Evolutionary conservation across 225 moss, liverwort and hornwort species (phyloP).

Genomic region (Polytrichum formosum): DNA sequence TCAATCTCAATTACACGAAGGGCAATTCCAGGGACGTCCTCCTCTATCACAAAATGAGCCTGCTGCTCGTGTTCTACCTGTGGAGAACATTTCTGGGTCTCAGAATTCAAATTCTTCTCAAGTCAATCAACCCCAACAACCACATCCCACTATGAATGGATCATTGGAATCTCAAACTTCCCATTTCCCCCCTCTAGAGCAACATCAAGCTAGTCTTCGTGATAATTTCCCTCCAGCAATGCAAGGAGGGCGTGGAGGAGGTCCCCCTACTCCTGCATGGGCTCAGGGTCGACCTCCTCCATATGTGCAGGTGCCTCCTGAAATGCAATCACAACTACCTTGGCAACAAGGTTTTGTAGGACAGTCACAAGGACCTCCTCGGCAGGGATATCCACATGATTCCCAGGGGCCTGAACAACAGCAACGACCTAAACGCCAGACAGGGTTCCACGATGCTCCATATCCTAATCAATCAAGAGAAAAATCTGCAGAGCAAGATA

Average conservation of each 20-base stretch:
- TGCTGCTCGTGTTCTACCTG: constrained; percentile 23
- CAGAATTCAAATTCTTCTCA: constrained; percentile 31
- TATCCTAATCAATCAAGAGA: constrained; percentile 48
- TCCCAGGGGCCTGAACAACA: constrained; percentile 54
- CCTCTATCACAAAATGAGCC: constrained; percentile 39
- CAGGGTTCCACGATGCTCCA: constrained; percentile 64
- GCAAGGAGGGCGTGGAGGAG: constrained; percentile 44
- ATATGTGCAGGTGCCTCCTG: constrained; percentile 47
- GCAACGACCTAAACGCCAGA: constrained; percentile 49
- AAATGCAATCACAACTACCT: constrained; percentile 55
- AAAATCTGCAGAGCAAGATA: constrained; percentile 49
- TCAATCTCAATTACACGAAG: constrained; percentile 60
- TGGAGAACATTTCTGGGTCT: constrained; percentile 36
- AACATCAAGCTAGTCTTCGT: constrained; percentile 47
- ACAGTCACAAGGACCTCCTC: constrained; percentile 27
- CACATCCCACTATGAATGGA: constrained; percentile 39
- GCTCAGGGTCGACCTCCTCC: constrained; percentile 55
- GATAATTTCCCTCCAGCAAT: constrained; percentile 46
- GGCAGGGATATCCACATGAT: constrained; percentile 41
- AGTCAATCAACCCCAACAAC: constrained; percentile 28
- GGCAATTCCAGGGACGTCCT: constrained; percentile 50
- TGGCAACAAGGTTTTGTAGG: constrained; percentile 53
- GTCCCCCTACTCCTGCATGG: constrained; percentile 54
- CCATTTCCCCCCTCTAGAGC: constrained; percentile 41
- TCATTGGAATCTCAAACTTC: constrained; percentile 35